Conservation (phyloP, 2,329 filamentous ascomycete species). For the Talaromyces sp. region DNA sequence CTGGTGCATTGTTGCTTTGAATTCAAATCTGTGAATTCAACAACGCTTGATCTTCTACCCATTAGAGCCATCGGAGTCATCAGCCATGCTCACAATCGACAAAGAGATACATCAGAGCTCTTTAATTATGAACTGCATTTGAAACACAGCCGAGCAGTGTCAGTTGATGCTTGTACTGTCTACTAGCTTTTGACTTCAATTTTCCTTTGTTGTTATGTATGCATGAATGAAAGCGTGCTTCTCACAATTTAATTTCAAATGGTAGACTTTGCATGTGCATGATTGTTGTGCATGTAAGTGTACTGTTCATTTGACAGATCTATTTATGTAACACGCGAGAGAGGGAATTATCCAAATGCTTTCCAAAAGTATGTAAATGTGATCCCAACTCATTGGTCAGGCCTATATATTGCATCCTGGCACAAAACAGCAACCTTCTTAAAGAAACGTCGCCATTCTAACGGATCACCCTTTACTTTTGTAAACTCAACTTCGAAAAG, state of each 20-base stretch:
- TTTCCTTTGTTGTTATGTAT: background rate
- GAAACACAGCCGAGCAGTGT: background rate
- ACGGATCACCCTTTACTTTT: conserved; percentile 90
- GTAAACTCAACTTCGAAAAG: conserved; percentile 84
- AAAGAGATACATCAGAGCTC: background rate
- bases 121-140: background rate
- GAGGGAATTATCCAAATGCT: background rate
- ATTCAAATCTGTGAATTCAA: background rate
- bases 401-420: conserved; percentile 74
- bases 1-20: background rate
- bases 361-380: background rate
- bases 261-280: background rate
- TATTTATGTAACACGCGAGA: background rate
- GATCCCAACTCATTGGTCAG: conserved; percentile 36
- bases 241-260: background rate
- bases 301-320: background rate
- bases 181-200: background rate
- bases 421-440: conserved; percentile 89
- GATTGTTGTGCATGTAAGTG: background rate
- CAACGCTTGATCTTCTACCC: background rate
- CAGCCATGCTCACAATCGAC: background rate
- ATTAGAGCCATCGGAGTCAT: background rate
- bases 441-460: conserved; percentile 96
- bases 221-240: background rate
- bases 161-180: background rate